These are phyloP conservation scores for Gelatoporia subvermispora DNA, from an alignment of 768 basidiomycete genomes.

Conservation along the genomic window DNA sequence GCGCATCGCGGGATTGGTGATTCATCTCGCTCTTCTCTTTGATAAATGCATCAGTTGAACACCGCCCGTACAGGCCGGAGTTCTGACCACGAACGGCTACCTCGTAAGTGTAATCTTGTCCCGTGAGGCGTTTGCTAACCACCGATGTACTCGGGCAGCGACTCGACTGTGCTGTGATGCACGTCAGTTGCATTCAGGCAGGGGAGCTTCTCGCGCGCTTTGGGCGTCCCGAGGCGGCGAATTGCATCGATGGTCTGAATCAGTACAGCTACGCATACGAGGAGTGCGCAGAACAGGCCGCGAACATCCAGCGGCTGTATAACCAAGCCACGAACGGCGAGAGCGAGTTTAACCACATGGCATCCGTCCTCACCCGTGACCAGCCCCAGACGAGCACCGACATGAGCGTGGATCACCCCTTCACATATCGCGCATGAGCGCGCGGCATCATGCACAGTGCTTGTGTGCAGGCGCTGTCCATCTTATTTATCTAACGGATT, in stretches of 20 bases:
- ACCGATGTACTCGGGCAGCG: slow-evolving; percentile 35
- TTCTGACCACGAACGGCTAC: slow-evolving; percentile 85
- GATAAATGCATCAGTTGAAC: neutral
- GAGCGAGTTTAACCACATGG: slow-evolving; percentile 37
- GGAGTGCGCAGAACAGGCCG: slow-evolving; percentile 75
- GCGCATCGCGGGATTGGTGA: slow-evolving; percentile 82
- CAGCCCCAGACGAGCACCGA: slow-evolving; percentile 1
- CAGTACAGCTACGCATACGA: slow-evolving; percentile 89
- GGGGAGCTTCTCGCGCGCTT: slow-evolving; percentile 76
- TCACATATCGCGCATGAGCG: neutral
- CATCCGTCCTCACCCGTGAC: slow-evolving; percentile 25
- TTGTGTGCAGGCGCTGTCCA: too few species aligned
- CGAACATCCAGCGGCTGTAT: slow-evolving; percentile 52
- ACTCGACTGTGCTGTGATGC: slow-evolving; percentile 86
- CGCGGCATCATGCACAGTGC: too few species aligned
- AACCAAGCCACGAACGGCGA: slow-evolving; percentile 36
- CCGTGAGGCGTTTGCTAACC: neutral
- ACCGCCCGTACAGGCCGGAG: slow-evolving; percentile 50
- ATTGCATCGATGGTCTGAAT: slow-evolving; percentile 80
- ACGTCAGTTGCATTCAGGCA: slow-evolving; percentile 79
- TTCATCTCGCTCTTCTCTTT: slow-evolving; percentile 22
- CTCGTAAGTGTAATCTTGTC: slow-evolving; percentile 43
- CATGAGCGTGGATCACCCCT: slow-evolving; percentile 16
- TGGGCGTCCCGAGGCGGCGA: slow-evolving; percentile 77
- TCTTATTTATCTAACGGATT: too few species aligned